Base-by-base conservation (phyloP, 371 early-diverging fungal genomes). In the Mortierella sp. region DNA sequence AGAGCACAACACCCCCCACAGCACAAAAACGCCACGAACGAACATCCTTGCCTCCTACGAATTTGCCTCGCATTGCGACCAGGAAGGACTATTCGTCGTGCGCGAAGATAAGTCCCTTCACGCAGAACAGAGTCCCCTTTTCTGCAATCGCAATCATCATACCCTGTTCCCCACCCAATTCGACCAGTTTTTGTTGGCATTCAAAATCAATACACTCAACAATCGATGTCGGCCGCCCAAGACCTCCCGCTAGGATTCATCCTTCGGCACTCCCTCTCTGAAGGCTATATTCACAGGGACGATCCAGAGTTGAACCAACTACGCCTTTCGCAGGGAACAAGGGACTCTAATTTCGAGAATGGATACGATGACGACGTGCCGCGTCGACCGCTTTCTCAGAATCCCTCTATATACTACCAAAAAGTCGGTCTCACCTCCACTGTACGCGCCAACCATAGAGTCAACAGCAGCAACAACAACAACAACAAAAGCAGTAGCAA, bases 391-490 rank as follows among this genome's bases (percentile, higher is more conserved):
- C 31, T 70, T 19, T 70, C 70, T 3, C 58, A 53, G 41, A 31
- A 43, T 26, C 50, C 59, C 1, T 23, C 57, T 32, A 70, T 63
- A 4, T 58, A 63, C 50, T 51, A 34, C 44, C 70, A 70, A 14
- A 63, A 42, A 30, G 58, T 63, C 24, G 70, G 59, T 23, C 59
- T 70, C 31, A n/a, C 28, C 12, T 70, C 70, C 3, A 63, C 63
- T 5, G 21, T 43, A 9, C 43, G 26, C 39, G 28, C 62, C 37
- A 32, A 34, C 11, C 37, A 34, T 34, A 34, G 37, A 14, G 37
- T 34, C 37, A 7, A 34, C 11, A 7, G 4, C 37, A 34, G 37
- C 37, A 34, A 34, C 44, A 12, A 17, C n/a, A n/a, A n/a, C n/a
- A n/a, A n/a, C n/a, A n/a, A n/a, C n/a, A n/a, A n/a, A n/a, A n/a